Evolutionary conservation across 2,329 filamentous ascomycete species (phyloP), one percentile per base, ranked within the genome.

Genomic region (Tolypocladium sp.): DNA sequence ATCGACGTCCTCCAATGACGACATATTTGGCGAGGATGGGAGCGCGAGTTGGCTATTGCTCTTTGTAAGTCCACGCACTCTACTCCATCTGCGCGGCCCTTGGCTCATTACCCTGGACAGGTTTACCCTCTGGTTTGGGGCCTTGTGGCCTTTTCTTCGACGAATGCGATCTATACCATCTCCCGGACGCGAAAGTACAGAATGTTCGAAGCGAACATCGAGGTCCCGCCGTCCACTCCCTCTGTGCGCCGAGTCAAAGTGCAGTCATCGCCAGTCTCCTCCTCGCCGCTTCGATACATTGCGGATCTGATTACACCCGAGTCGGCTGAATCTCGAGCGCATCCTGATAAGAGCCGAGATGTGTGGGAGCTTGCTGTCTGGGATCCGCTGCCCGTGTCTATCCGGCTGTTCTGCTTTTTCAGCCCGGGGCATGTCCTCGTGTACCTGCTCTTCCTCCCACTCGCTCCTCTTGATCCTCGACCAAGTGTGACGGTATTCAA

Each of bases 281-380:
- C 89, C 0, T 94, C 92, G 1, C 93, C 94, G 1, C 70, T 97
- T 44, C 85, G 87, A 58, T 87, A 91, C 59, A 73, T 97, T 42
- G 82, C 86, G 35, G 85, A 82, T 63, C 77, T 90, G 52, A 75
- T 96, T 40, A 80, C 85, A 2, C 76, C 82, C 33, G 85, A 87
- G 41, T 87, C 85, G 27, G 90, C 92, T n/a, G 86, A 92, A 64
- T 87, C 90, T 33, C 85, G 92, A 69, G 89, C 91, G 35, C 90
- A 97, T 73, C 91, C 93, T 0, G 88, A 94, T 69, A 85, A 87
- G 59, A 82, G 83, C 33, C 83, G 88, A 13, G 92, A 99, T 72
- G 94, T 99, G 12, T 99, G 94, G 94, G 92, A 99, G 73, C 76
- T 99, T 56, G 84, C 88, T 2, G 82, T 97, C 8, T 99, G 94